Evolutionary conservation across 768 basidiomycete genomes (phyloP), one percentile per base, ranked within the genome.

Genomic region (Rhodotorula toruloides): DNA sequence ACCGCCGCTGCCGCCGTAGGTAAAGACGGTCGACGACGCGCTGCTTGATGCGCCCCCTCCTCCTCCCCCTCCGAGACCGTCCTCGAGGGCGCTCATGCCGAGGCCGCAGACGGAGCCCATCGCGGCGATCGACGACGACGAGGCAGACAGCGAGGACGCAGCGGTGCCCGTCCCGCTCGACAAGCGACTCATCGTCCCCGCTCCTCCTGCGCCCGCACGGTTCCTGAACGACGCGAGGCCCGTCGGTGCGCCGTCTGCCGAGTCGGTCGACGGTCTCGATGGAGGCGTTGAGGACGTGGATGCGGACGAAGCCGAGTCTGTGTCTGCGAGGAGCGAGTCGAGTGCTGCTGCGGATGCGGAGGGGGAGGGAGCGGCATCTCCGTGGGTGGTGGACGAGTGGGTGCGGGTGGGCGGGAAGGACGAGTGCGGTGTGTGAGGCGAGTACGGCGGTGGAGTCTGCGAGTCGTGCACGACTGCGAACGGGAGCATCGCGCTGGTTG

Each of bases 191-290:
- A n/a, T n/a, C n/a, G n/a, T n/a, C n/a, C n/a, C n/a, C n/a, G n/a
- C n/a, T 32, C 37, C 46, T 14, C 19, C 40, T 43, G 49, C 25
- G 21, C 40, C 25, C 1, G 31, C 13, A 22, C 43, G 60, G 43
- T 42, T 44, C 44, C 55, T 13, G 43, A 54, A 14, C n/a, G n/a
- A n/a, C n/a, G 60, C 60, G 52, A 61, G 60, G 43, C 32, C 29
- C 31, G 42, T 36, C 1, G 52, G 29, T 5, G 46, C 53, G 6
- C 66, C 69, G 11, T 16, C 25, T 3, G 64, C 58, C 53, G 69
- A 70, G 47, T 70, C 69, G 39, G 32, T 61, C 55, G 60, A 61
- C 22, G 54, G 61, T 16, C 44, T 40, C 37, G 49, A 46, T n/a
- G 40, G 21, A 29, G 34, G 34, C 4, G 61, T 54, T 29, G 54